Conservation (phyloP, 164 flowering plant species). For the Platanus orientalis region DNA sequence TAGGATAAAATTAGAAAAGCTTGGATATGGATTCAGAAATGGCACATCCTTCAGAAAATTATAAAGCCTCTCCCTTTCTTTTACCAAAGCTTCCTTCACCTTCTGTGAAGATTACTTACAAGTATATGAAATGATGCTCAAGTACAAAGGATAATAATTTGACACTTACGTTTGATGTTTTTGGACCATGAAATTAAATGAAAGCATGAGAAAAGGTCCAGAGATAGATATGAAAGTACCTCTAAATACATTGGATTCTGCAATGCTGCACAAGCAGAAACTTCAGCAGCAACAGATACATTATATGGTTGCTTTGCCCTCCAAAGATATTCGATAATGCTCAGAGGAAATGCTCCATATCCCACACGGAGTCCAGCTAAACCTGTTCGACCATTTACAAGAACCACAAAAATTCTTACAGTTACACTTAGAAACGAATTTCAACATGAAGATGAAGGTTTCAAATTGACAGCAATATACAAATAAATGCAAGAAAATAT, state of each 20-base stretch:
- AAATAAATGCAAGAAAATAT: too few relatives aligned
- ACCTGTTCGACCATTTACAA: constrained; percentile 37
- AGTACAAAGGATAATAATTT: neutral
- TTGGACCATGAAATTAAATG: neutral
- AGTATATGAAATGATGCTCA: constrained; percentile 14
- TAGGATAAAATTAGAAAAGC: constrained; percentile 93
- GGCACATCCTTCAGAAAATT: constrained; percentile 69
- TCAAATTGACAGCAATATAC: too few relatives aligned
- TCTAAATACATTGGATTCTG: constrained; percentile 80
- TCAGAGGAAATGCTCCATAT: constrained; percentile 93
- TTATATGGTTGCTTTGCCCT: constrained; percentile 99
- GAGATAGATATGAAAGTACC: constrained; percentile 37
- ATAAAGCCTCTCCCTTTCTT: constrained; percentile 77
- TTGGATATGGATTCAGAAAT: constrained; percentile 81
- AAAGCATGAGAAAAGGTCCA: too few relatives aligned
- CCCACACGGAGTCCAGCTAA: constrained; percentile 97
- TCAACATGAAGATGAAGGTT: neutral
- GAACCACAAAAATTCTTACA: neutral
- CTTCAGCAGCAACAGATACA: constrained; percentile 98
- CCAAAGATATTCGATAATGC: constrained; percentile 89
- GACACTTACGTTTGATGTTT: neutral
- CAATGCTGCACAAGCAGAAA: constrained; percentile 93
- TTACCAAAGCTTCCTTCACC: constrained; percentile 77
- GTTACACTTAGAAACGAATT: neutral
- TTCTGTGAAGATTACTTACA: constrained; percentile 40